phyloP scores from a whole-genome alignment of 208 protist genomes.

The Lotmaria passim region DNA sequence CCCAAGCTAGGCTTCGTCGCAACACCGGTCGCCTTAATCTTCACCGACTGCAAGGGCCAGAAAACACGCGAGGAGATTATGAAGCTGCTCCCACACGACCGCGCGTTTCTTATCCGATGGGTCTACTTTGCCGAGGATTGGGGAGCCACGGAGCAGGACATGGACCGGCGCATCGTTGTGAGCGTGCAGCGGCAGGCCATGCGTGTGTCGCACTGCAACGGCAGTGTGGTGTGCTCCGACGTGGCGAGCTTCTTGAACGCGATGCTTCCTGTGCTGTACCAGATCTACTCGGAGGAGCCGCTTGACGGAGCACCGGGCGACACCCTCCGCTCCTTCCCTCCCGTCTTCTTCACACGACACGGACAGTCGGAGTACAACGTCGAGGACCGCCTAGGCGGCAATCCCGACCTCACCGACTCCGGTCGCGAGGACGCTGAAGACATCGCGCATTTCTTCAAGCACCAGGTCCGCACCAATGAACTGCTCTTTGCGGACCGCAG shows the following conservation, averaged over 20 bases:
- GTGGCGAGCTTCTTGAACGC: slow-evolving; percentile 66
- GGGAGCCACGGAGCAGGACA: slow-evolving; percentile 20
- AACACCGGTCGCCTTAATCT: slow-evolving; percentile 62
- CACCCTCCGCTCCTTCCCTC: slow-evolving; percentile 58
- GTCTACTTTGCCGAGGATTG: slow-evolving; percentile 71
- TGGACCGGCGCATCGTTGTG: slow-evolving; percentile 57
- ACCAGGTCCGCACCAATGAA: slow-evolving; percentile 53
- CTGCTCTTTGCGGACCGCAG: slow-evolving; percentile 46
- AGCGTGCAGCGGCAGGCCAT: slow-evolving; percentile 48
- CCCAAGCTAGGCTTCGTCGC: slow-evolving; percentile 59
- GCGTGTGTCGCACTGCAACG: slow-evolving; percentile 48
- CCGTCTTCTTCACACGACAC: slow-evolving; percentile 84
- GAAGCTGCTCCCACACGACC: slow-evolving; percentile 37
- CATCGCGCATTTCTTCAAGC: slow-evolving; percentile 66
- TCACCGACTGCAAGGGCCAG: slow-evolving; percentile 50
- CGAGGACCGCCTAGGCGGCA: slow-evolving; percentile 80
- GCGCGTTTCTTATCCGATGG: slow-evolving; percentile 53
- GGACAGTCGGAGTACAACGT: slow-evolving; percentile 88
- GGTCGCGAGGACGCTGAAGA: slow-evolving; percentile 58
- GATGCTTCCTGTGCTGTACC: slow-evolving; percentile 52
- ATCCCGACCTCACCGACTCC: slow-evolving; percentile 69
- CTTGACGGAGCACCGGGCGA: slow-evolving; percentile 43
- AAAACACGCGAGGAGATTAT: slow-evolving; percentile 44
- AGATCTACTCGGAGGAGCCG: slow-evolving; percentile 58
- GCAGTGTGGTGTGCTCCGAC: slow-evolving; percentile 71